These are phyloP conservation scores for Pichia manshurica DNA, from an alignment of 805 yeast species.

Conservation along the genomic window DNA sequence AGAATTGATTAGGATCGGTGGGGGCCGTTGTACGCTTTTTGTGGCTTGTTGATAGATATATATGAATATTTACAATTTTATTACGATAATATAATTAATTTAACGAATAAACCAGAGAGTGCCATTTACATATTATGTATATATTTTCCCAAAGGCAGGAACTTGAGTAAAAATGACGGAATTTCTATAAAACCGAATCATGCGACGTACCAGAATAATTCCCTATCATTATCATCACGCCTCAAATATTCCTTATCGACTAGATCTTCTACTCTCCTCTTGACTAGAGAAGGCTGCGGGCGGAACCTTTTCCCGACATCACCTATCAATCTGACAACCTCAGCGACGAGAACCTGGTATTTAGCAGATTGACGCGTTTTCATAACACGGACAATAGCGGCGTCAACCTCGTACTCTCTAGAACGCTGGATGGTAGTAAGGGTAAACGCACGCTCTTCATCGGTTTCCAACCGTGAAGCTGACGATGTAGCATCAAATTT, in stretches of 20 bases:
- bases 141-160: too few species aligned
- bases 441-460: slow-evolving; percentile 48
- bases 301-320: slow-evolving; percentile 59
- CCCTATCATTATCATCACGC: slow-evolving; percentile 57
- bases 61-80: neutral
- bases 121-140: neutral
- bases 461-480: slow-evolving; percentile 40
- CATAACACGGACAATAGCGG: slow-evolving; percentile 86
- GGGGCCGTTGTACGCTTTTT: neutral
- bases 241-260: slow-evolving; percentile 78
- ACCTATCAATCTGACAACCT: slow-evolving; percentile 39
- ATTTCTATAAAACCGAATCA: neutral
- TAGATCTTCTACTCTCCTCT: slow-evolving; percentile 65
- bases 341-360: slow-evolving; percentile 65
- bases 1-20: slow-evolving; percentile 28
- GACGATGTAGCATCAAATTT: slow-evolving; percentile 9
- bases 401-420: slow-evolving; percentile 65
- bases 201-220: slow-evolving; percentile 65
- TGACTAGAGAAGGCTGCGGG: slow-evolving; percentile 63
- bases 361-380: slow-evolving; percentile 58
- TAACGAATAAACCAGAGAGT: neutral
- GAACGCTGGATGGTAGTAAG: slow-evolving; percentile 55
- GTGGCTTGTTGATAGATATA: neutral
- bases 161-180: too few species aligned
- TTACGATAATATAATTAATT: neutral